Evolutionary conservation across 1,139 yeast genomes (phyloP), one percentile per base, ranked within the genome.

Genomic region (Chernovozyma sophiae-reginae): DNA sequence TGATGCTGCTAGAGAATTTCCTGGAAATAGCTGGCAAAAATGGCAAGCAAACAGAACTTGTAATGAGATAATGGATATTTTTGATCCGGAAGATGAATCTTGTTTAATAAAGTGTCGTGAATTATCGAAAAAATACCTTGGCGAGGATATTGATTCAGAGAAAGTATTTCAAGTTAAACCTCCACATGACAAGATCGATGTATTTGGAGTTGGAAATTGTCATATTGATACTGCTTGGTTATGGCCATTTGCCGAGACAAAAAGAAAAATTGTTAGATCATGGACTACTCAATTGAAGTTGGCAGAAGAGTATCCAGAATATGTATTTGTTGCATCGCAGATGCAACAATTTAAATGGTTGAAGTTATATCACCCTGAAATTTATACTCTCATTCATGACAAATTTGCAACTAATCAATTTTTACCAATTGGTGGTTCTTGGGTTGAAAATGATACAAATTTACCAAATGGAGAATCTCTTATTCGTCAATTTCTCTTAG

Each of bases 211-310:
- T 45, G 97, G 97, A 33, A 86, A 92, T 56, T 92, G 97, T 57
- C 98, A 92, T 59, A 92, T 92, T 50, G 98, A 92, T 55, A 90
- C 97, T 24, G 96, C 96, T 17, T 89, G 97, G 96, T 70, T 86
- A 43, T 92, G 98, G 98, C 97, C 97, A 11, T 90, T 83, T 68
- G 97, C 96, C 3, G 97, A 92, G 59, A 87, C 97, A 1, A 82
- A 84, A 49, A 75, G 97, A 42, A 89, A 89, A 55, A 79, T 90
- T 42, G 96, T 89, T 3, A 76, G 98, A 46, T 87, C 96, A 4
- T 92, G 97, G 97, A 82, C 96, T 1, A 79, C 96, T 11, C 98
- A 92, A 62, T 68, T 90, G 40, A 82, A 87, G 40, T 63, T 92
- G 41, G 78, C 94, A 48, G 92, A 89, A 38, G 73, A 81, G 47